Percentiles rank a stretch among this genome's conserved stretches.
Conservation (phyloP, 2,329 filamentous ascomycete genomes). For the Colletotrichum spaethianum region DNA sequence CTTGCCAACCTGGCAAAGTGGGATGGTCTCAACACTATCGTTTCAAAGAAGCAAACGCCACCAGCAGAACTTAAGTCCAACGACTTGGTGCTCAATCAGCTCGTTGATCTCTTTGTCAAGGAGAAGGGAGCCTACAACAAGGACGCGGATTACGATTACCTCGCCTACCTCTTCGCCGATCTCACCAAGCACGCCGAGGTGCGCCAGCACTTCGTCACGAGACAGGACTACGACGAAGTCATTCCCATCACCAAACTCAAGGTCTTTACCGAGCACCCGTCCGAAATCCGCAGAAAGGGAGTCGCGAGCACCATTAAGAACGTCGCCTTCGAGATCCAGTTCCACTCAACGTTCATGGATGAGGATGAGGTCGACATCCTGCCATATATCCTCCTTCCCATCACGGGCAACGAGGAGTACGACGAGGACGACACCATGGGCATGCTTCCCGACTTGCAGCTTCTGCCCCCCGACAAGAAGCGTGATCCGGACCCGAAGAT, state of each 20-base stretch:
- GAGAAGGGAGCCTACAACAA: constrained; percentile 87
- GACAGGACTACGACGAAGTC: constrained; percentile 83
- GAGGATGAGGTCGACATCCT: constrained; percentile 84
- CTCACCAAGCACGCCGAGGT: constrained; percentile 85
- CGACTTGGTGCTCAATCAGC: constrained; percentile 84
- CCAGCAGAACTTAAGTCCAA: constrained; percentile 81
- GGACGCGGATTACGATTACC: constrained; percentile 89
- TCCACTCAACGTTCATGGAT: constrained; percentile 79
- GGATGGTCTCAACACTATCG: constrained; percentile 77
- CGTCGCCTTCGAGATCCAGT: constrained; percentile 83
- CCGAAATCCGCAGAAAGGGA: constrained; percentile 87
- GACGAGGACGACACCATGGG: constrained; percentile 86
- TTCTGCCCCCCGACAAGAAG: constrained; percentile 90
- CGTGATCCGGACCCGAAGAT: constrained; percentile 84
- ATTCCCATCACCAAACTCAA: constrained; percentile 93
- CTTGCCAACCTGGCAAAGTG: constrained; percentile 92
- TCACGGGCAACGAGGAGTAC: constrained; percentile 91
- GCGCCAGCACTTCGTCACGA: constrained; percentile 80
- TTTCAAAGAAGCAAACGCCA: constrained; percentile 76
- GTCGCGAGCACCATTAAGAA: constrained; percentile 98
- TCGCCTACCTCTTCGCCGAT: constrained; percentile 95
- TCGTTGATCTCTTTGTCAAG: constrained; percentile 97
- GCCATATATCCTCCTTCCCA: constrained; percentile 89
- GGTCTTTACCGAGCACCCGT: constrained; percentile 94
- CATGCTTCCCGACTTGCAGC: constrained; percentile 92